A percentile compares a stretch with the other conserved stretches of the same genome.
phyloP scores from a whole-genome alignment of 495 filamentous ascomycete genomes.

The Penicillium robsamsonii region DNA sequence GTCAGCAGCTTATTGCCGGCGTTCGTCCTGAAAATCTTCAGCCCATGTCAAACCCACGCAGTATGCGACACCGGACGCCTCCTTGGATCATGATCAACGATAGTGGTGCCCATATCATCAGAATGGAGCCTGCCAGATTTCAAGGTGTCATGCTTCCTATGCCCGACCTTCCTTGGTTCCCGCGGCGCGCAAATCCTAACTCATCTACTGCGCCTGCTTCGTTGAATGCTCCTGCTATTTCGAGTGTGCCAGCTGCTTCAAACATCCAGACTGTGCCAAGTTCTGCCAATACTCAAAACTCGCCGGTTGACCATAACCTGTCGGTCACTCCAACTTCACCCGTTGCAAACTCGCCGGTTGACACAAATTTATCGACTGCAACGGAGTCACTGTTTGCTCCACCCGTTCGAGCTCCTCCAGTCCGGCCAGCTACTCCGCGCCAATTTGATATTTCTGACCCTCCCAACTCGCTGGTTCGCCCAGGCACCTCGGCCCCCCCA shows the following conservation, averaged over 20 bases:
- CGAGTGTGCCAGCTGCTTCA: neutral
- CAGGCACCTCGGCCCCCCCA: too few species aligned
- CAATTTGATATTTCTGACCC: neutral
- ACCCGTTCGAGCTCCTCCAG: too few species aligned
- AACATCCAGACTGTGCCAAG: neutral
- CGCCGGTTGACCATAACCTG: neutral
- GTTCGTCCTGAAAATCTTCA: slow-evolving; percentile 27
- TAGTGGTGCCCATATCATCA: neutral
- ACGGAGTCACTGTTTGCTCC: neutral
- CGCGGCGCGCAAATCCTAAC: neutral
- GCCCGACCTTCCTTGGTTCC: neutral
- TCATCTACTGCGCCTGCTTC: neutral
- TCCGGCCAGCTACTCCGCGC: neutral
- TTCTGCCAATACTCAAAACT: neutral
- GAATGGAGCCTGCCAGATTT: neutral
- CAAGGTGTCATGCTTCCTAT: slow-evolving; percentile 3
- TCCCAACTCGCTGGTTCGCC: neutral
- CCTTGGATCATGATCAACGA: neutral
- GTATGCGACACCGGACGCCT: neutral
- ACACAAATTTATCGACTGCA: too few species aligned
- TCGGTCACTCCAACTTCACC: neutral
- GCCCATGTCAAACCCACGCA: slow-evolving; percentile 7
- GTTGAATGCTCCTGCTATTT: neutral
- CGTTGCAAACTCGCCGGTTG: neutral
- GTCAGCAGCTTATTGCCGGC: slow-evolving; percentile 33